phyloP scores from a whole-genome alignment of 805 yeast species.

The Monosporozyma siamensis region DNA sequence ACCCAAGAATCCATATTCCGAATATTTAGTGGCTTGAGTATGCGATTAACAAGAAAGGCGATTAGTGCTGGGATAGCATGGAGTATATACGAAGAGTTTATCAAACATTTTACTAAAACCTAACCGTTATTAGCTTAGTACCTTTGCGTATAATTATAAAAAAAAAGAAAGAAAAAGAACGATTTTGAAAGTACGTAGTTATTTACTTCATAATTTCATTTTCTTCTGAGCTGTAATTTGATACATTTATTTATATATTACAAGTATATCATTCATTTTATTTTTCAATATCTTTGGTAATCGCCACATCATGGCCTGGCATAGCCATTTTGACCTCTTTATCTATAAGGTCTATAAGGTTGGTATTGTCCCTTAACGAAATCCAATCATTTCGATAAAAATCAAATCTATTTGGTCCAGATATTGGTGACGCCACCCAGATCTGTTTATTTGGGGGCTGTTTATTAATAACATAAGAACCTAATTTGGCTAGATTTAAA shows the following conservation, averaged over 20 bases:
- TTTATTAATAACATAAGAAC: constrained; percentile 86
- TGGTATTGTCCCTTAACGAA: constrained; percentile 56
- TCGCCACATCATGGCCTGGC: constrained; percentile 1
- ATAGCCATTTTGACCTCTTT: constrained; percentile 37
- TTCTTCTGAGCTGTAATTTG: too few species aligned
- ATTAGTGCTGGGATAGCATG: constrained; percentile 91
- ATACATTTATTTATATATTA: too few species aligned
- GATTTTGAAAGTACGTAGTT: too few species aligned
- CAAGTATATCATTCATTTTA: background rate
- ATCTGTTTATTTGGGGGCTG: constrained; percentile 97
- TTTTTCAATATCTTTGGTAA: background rate
- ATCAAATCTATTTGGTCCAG: constrained; percentile 88
- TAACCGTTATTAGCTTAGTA: too few species aligned
- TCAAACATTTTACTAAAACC: constrained; percentile 30
- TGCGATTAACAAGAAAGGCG: constrained; percentile 78
- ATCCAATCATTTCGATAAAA: constrained; percentile 68
- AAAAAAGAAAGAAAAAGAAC: too few species aligned
- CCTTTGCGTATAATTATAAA: too few species aligned
- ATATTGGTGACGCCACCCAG: constrained; percentile 88
- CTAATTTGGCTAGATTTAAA: constrained; percentile 56
- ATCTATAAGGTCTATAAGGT: constrained; percentile 39
- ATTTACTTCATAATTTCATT: too few species aligned
- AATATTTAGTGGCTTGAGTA: constrained; percentile 74
- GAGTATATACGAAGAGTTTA: constrained; percentile 90
- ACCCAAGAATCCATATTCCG: constrained; percentile 41